Conservation (phyloP, 805 yeast species). For the Yamadazyma kitorensis region DNA sequence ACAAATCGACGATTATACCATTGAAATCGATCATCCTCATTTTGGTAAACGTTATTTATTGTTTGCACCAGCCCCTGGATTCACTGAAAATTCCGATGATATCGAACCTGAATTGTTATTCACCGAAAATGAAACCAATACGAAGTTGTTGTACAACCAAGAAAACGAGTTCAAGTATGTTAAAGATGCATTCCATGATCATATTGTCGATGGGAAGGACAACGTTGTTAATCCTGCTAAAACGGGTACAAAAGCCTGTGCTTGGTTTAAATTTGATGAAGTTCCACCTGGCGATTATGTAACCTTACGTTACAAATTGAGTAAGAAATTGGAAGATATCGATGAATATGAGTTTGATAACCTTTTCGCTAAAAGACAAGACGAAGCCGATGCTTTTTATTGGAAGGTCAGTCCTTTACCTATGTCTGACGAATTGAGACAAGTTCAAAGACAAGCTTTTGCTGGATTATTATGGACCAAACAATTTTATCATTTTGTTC, state of each 20-base stretch:
- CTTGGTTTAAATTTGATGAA: slow-evolving; percentile 76
- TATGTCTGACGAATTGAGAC: slow-evolving; percentile 71
- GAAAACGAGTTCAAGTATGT: slow-evolving; percentile 56
- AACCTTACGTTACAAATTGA: slow-evolving; percentile 73
- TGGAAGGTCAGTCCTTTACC: slow-evolving; percentile 88
- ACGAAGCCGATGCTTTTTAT: slow-evolving; percentile 90
- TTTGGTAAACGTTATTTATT: slow-evolving; percentile 63
- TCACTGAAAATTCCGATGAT: slow-evolving; percentile 55
- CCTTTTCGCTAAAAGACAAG: slow-evolving; percentile 65
- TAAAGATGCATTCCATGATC: slow-evolving; percentile 92
- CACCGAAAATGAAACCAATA: slow-evolving; percentile 88
- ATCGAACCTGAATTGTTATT: slow-evolving; percentile 75
- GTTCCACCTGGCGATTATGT: slow-evolving; percentile 87
- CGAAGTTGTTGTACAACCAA: slow-evolving; percentile 60
- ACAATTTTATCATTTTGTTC: slow-evolving; percentile 85
- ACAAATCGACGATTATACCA: slow-evolving; percentile 39
- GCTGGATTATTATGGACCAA: slow-evolving; percentile 94
- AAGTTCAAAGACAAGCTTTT: slow-evolving; percentile 88
- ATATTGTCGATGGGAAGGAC: slow-evolving; percentile 57
- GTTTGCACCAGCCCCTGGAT: slow-evolving; percentile 85
- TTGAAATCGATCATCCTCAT: slow-evolving; percentile 63
- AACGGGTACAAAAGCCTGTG: slow-evolving; percentile 80
- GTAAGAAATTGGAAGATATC: slow-evolving; percentile 44
- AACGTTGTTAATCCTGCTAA: slow-evolving; percentile 67
- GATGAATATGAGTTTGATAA: slow-evolving; percentile 76